These are phyloP conservation scores for Ophiostoma pallidulum DNA, from an alignment of 2,329 filamentous ascomycete genomes.

Conservation along the genomic window DNA sequence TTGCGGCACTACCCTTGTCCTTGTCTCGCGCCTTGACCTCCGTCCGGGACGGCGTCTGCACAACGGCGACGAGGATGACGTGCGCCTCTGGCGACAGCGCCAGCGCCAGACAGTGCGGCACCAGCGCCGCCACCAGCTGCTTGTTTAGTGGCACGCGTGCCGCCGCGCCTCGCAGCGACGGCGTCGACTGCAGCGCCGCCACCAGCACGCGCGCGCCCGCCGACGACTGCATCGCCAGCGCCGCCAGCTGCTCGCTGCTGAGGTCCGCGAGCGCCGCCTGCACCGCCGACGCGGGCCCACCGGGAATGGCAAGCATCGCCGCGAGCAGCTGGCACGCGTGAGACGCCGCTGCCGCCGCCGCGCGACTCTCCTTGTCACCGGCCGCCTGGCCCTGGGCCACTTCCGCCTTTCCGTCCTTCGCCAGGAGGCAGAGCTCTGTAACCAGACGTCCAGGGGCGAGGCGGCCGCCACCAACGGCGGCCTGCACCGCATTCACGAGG, in stretches of 20 bases:
- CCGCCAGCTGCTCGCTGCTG: slow-evolving; percentile 44
- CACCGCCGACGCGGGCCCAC: slow-evolving; percentile 57
- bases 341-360: slow-evolving; percentile 39
- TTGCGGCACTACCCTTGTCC: background rate
- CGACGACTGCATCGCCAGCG: slow-evolving; percentile 51
- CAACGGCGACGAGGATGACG: slow-evolving; percentile 40
- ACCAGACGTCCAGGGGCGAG: slow-evolving; percentile 36
- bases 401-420: slow-evolving; percentile 22
- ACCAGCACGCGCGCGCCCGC: slow-evolving; percentile 41
- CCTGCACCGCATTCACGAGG: slow-evolving; percentile 39
- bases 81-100: slow-evolving; percentile 43
- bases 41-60: slow-evolving; percentile 37
- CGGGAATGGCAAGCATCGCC: slow-evolving; percentile 65
- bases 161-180: slow-evolving; percentile 24
- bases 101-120: slow-evolving; percentile 36
- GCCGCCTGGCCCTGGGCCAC: slow-evolving; percentile 1
- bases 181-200: slow-evolving; percentile 39
- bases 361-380: slow-evolving; percentile 25
- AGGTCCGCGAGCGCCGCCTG: slow-evolving; percentile 61
- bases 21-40: background rate
- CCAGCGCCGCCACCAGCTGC: slow-evolving; percentile 37
- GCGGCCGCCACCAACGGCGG: slow-evolving; percentile 21
- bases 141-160: slow-evolving; percentile 39
- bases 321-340: slow-evolving; percentile 79
- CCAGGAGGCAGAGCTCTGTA: slow-evolving; percentile 40